Evolutionary conservation across 129 eudicot species (phyloP), one percentile per base, ranked within the genome.

Genomic region (Scalesia atractyloides): DNA sequence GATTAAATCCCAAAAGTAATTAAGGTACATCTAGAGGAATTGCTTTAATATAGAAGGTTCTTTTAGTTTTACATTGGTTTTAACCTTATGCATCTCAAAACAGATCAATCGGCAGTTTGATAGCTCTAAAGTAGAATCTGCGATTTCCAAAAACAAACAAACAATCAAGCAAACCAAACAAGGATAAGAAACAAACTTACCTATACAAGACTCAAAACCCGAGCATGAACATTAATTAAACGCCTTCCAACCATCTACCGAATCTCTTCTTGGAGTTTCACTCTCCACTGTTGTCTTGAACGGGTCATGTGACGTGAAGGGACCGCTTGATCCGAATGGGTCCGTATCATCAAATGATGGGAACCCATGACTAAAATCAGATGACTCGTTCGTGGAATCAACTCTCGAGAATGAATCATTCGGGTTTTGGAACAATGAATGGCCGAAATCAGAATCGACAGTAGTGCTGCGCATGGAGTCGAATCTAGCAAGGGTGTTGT

Each of bases 291-390:
- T 5, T 5, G 88, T 75, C 70, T 89, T 87, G 37, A 84, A 89
- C 37, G 87, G 93, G 65, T 90, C 97, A 49, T 77, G 74, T 51
- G 81, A 59, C 4, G 6, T 30, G 43, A 59, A 59, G 9, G 43
- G 43, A 5, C 44, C 66, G 19, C 66, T 60, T 26, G 79, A 80
- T 51, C 79, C 87, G 57, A 90, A 90, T 1, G 97, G 89, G 17
- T 86, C 97, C 46, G 85, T 63, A 59, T 94, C 94, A 39, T 94
- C 97, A 61, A 90, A 94, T 0, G 97, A 84, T 15, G 91, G 78
- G 72, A 88, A 91, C n/a, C 90, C 83, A 30, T 80, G 85, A 60
- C 30, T 60, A 10, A 60, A 60, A 30, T 60, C 65, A 9, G 68
- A 63, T 9, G 68, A 37, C 24, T 63, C 68, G 15, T 9, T 76